These are phyloP conservation scores for Alternaria novae-zelandiae DNA, from an alignment of 2,329 filamentous ascomycete species.

Conservation along the genomic window DNA sequence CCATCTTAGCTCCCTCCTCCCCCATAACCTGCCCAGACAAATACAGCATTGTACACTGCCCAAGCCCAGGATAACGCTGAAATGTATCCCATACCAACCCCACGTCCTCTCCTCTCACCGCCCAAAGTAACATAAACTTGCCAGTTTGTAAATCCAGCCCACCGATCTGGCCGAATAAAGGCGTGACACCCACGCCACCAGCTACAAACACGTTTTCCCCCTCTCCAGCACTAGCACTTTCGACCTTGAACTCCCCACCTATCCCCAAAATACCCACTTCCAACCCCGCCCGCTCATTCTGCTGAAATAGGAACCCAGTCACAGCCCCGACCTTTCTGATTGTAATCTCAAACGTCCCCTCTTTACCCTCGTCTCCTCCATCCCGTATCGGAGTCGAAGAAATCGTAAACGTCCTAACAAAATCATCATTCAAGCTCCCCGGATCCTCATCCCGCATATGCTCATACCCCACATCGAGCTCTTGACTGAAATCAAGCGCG, in stretches of 20 bases:
- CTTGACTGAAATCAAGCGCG: constrained; percentile 72
- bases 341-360: constrained; percentile 72
- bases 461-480: constrained; percentile 75
- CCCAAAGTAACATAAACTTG: constrained; percentile 70
- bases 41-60: constrained; percentile 64
- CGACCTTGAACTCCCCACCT: constrained; percentile 67
- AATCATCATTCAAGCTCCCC: constrained; percentile 82
- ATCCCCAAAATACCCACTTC: constrained; percentile 75
- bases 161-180: constrained; percentile 72
- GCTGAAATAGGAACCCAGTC: constrained; percentile 69
- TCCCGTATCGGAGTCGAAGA: constrained; percentile 70
- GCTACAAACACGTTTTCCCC: constrained; percentile 68
- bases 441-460: constrained; percentile 88
- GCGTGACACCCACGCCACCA: constrained; percentile 83
- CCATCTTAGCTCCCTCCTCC: constrained; percentile 36
- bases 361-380: not conserved
- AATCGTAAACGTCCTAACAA: constrained; percentile 81
- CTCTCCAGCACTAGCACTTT: constrained; percentile 26
- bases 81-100: constrained; percentile 68
- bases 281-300: constrained; percentile 60
- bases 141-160: constrained; percentile 9
- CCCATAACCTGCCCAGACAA: constrained; percentile 59
- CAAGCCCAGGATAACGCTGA: constrained; percentile 59
- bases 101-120: constrained; percentile 66
- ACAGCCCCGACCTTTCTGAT: constrained; percentile 71